Base-by-base conservation (phyloP, 2,329 filamentous ascomycete genomes). In the Claviceps capensis region DNA sequence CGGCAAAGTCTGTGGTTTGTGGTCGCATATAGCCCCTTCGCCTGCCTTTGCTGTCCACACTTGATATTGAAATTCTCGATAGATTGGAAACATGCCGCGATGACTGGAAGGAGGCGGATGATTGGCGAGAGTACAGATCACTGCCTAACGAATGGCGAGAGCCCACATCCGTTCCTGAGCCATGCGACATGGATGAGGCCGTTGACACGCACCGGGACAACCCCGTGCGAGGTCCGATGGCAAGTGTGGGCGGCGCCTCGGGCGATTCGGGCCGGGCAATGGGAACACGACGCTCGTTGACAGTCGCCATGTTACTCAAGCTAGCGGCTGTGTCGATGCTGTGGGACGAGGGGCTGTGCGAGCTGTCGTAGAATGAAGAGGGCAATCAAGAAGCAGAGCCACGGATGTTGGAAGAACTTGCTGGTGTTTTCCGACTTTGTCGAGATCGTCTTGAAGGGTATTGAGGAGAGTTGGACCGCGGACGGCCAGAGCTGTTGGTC, bases 1-100 rank as follows among this genome's bases (percentile, higher is more conserved):
- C 85, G 26, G 93, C 88, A 66, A 97, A 98, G 62, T 89, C 80
- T 49, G 87, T 94, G 51, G 83, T 87, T 65, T 89, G 85, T 1
- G 90, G 89, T 48, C 90, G 80, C 71, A 94, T 86, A 70, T 91
- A 96, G 44, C 90, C 90, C 56, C 89, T 79, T 60, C 87, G 77
- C 54, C 81, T 73, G 22, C 66, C 64, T 49, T 62, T 68, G 37
- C 68, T 62, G 51, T 69, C 67, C 47, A 69, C 59, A 57, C 68
- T 73, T 52, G 68, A 69, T 9, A 71, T 75, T 1, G 77, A 77
- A 41, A 73, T 68, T 47, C 76, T 68, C 26, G 70, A 71, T 16
- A 59, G 53, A 42, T 56, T 59, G 26, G 65, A 63, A 49, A 69
- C 60, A 42, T 60, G 67, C 44, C 71, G 68, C 14, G 71, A 70